A percentile compares a stretch with the other conserved stretches of the same genome.
Conservation (phyloP, 345 rosid species). For the Citrus trifoliata region DNA sequence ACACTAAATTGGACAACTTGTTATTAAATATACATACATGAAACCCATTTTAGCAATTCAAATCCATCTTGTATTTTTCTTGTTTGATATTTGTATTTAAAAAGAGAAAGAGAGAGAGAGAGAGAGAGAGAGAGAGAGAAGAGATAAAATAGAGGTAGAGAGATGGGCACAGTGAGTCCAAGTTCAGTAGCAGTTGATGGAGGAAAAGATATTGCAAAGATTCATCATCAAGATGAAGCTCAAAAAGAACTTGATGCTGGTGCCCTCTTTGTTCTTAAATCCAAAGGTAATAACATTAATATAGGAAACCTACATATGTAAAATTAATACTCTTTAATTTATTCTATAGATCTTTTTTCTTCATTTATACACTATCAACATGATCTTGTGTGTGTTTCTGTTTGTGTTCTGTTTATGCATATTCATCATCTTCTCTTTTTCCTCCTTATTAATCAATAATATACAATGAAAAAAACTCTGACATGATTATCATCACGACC, state of each 20-base stretch:
- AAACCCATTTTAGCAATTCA: no score
- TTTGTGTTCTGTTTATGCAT: not conserved
- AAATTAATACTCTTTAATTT: not conserved
- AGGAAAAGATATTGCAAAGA: conserved; percentile 13
- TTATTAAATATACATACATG: no score
- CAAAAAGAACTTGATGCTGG: conserved; percentile 65
- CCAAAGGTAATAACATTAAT: conserved; percentile 44
- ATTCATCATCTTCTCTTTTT: not conserved
- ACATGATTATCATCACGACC: not conserved
- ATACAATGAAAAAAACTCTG: no score
- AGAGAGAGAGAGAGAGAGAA: not conserved
- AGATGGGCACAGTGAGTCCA: not conserved
- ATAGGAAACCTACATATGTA: not conserved
- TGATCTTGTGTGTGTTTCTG: not conserved
- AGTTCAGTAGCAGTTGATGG: conserved; percentile 4
- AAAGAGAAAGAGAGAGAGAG: not conserved
- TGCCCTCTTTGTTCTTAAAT: conserved; percentile 81
- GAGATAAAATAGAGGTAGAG: not conserved
- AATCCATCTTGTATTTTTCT: not conserved
- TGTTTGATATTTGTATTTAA: not conserved
- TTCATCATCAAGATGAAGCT: conserved; percentile 6
- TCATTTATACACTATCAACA: no score
- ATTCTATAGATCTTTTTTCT: no score
- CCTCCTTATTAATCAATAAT: no score
- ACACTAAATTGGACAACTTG: no score